Conservation (phyloP, 129 eudicot species). For the Pseudognaphalium luteoalbum region DNA sequence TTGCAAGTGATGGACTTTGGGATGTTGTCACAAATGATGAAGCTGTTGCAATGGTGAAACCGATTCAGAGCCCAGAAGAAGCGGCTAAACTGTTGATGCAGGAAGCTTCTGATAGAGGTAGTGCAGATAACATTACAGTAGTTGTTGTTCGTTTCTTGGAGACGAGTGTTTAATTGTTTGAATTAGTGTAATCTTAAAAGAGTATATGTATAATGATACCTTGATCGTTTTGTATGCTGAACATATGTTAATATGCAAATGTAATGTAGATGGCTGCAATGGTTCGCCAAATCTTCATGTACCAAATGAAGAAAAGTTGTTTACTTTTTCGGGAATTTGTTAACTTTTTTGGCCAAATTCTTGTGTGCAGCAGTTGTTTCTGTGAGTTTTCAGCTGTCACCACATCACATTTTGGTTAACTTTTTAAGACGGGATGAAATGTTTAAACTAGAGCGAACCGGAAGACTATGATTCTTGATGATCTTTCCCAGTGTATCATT, state of each 20-base stretch:
- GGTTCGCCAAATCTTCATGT: neutral
- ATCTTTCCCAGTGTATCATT: too few relatives aligned
- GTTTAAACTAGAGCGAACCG: too few relatives aligned
- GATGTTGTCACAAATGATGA: slow-evolving; percentile 96
- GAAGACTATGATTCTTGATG: too few relatives aligned
- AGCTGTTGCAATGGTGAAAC: slow-evolving; percentile 76
- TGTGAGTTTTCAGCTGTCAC: too few relatives aligned
- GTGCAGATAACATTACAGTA: slow-evolving; percentile 33
- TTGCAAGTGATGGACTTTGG: slow-evolving; percentile 98
- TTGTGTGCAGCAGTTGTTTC: neutral
- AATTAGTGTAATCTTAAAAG: neutral
- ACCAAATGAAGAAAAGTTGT: neutral
- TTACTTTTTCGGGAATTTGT: neutral
- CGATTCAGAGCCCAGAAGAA: slow-evolving; percentile 69
- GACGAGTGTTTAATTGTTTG: neutral
- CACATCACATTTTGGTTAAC: neutral
- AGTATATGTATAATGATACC: slow-evolving; percentile 1
- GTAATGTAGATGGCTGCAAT: neutral
- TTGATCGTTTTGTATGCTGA: neutral
- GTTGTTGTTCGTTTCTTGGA: slow-evolving; percentile 34
- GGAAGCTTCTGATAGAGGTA: slow-evolving; percentile 87
- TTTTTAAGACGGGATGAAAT: too few relatives aligned
- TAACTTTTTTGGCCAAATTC: too few relatives aligned
- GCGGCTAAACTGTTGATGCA: slow-evolving; percentile 81
- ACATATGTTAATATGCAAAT: neutral